Evolutionary conservation across 1,139 yeast genomes (phyloP).

Genomic region (Yamadazyma kanchanaburiensis): DNA sequence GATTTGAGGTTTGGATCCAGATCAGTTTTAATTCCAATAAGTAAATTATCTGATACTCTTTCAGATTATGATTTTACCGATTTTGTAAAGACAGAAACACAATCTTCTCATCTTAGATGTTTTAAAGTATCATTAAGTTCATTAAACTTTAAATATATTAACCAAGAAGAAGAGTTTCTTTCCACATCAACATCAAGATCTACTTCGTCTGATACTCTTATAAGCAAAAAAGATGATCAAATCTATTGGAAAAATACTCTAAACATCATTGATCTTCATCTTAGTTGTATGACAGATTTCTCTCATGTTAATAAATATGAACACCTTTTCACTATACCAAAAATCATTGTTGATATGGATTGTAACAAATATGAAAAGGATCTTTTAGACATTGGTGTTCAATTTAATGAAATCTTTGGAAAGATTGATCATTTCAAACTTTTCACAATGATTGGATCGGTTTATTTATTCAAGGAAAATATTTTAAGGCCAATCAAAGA

Average conservation of each 20-base stretch:
- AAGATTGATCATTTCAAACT: conserved; percentile 48
- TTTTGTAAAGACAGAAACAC: conserved; percentile 16
- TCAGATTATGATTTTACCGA: conserved; percentile 5
- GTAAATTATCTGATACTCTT: conserved; percentile 26
- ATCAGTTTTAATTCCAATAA: conserved; percentile 53
- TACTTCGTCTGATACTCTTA: conserved; percentile 24
- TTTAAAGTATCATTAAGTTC: conserved; percentile 6
- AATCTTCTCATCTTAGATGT: conserved; percentile 28
- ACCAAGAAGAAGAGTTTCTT: neutral
- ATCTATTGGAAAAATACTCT: conserved; percentile 19
- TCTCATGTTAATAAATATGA: conserved; percentile 11
- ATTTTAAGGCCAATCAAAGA: conserved; percentile 33
- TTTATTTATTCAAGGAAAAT: conserved; percentile 50
- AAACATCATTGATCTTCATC: conserved; percentile 16
- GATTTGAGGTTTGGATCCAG: conserved; percentile 51
- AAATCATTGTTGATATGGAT: conserved; percentile 9
- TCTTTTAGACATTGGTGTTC: conserved; percentile 24
- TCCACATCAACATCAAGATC: conserved; percentile 1
- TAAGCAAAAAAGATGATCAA: conserved; percentile 6
- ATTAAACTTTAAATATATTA: conserved; percentile 3
- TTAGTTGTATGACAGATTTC: conserved; percentile 26
- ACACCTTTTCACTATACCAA: conserved; percentile 17
- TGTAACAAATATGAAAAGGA: conserved; percentile 10
- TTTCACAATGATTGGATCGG: conserved; percentile 52
- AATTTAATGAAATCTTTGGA: conserved; percentile 27